Evolutionary conservation across 345 rosid species (phyloP).

Genomic region (Rubroshorea leprosula): DNA sequence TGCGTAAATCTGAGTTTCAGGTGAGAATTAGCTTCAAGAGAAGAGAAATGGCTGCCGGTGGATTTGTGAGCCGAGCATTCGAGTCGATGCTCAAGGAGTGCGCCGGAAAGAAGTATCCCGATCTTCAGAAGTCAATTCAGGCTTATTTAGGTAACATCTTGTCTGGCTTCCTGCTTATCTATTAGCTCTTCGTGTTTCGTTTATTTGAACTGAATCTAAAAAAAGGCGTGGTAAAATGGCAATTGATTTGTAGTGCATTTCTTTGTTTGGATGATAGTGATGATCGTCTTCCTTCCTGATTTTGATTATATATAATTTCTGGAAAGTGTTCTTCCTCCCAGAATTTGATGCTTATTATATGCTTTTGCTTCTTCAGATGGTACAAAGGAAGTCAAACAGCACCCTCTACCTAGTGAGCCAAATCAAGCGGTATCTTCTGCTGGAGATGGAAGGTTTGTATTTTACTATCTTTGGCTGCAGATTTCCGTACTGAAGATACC

Average conservation of each 20-base stretch:
- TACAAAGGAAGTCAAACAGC: constrained; percentile 46
- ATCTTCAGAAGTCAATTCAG: constrained; percentile 81
- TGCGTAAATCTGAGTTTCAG: not conserved
- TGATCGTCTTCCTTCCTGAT: no score
- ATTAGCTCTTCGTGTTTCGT: not conserved
- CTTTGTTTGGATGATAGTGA: not conserved
- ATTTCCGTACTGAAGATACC: not conserved
- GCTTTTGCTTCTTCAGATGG: constrained; percentile 36
- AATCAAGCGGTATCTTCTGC: constrained; percentile 37
- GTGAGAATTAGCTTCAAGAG: not conserved
- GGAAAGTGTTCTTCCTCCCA: no score
- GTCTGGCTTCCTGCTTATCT: not conserved
- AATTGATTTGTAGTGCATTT: not conserved
- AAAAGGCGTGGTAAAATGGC: not conserved
- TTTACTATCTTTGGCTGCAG: not conserved
- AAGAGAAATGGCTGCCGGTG: constrained; percentile 75
- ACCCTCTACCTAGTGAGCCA: constrained; percentile 22
- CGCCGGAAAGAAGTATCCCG: constrained; percentile 69
- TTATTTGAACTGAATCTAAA: not conserved
- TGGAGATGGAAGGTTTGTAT: constrained; percentile 58
- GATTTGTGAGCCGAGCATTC: constrained; percentile 86
- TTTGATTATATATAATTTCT: no score
- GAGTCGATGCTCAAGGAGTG: constrained; percentile 97
- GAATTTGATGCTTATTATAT: no score
- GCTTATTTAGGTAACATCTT: constrained; percentile 60